phyloP scores from a whole-genome alignment of 176 grass and related monocot genomes.

The Hyparrhenia diplandra region DNA sequence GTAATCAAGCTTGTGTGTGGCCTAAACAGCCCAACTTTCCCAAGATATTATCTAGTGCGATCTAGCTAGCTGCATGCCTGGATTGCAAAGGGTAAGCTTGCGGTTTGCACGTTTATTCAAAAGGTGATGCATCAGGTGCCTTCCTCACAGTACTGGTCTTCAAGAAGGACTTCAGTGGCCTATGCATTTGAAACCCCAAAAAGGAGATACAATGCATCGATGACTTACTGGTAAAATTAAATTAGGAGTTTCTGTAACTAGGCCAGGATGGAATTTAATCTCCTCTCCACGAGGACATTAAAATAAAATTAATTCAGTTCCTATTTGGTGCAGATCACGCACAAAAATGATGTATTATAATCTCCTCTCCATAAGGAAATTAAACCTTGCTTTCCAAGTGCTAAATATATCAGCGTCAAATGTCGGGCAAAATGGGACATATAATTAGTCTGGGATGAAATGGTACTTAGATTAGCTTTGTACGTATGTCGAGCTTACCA shows the following conservation, averaged over 20 bases:
- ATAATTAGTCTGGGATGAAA: too few species aligned
- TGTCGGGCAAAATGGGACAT: too few species aligned
- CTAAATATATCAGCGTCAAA: neutral
- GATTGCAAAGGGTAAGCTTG: neutral
- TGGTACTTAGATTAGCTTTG: neutral
- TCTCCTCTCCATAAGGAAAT: neutral
- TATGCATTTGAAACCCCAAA: neutral
- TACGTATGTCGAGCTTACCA: neutral
- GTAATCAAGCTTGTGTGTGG: neutral
- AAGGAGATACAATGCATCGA: neutral
- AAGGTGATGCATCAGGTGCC: slow-evolving; percentile 5
- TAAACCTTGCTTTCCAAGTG: neutral
- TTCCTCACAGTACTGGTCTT: neutral
- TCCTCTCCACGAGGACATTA: too few species aligned
- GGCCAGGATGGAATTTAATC: too few species aligned
- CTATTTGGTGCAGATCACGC: neutral
- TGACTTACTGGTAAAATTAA: neutral
- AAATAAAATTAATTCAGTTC: slow-evolving; percentile 1
- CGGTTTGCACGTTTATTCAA: neutral
- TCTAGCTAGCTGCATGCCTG: neutral
- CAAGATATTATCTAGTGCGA: neutral
- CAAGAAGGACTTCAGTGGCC: neutral
- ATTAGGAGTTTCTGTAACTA: too few species aligned
- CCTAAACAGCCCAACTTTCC: neutral
- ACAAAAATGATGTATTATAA: neutral